These are phyloP conservation scores for Platismatia glauca DNA, from an alignment of 495 filamentous ascomycete genomes.

Conservation along the genomic window DNA sequence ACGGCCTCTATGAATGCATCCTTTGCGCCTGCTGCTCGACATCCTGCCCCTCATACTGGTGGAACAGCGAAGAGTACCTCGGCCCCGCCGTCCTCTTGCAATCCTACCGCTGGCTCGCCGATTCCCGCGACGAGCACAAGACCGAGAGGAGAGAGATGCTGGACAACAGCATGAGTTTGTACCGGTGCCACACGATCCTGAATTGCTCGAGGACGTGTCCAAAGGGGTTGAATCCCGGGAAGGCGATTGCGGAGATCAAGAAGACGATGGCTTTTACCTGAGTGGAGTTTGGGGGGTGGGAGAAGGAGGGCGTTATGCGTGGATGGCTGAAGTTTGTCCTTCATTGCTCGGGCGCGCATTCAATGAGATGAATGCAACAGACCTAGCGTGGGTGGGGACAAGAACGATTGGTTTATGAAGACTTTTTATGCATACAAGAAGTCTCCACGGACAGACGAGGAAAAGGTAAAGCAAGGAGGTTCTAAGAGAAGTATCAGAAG, in stretches of 20 bases:
- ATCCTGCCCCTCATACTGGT: conserved; percentile 98
- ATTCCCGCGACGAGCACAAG: conserved; percentile 82
- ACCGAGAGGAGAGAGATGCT: conserved; percentile 78
- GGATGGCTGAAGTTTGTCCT: too few species aligned
- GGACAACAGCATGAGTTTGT: conserved; percentile 97
- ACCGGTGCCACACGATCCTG: conserved; percentile 97
- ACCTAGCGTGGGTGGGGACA: background rate
- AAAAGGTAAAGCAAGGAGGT: background rate
- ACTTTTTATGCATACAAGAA: background rate
- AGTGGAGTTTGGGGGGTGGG: background rate
- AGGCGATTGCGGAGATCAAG: conserved; percentile 96
- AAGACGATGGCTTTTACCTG: conserved; percentile 73
- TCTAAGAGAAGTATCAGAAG: background rate
- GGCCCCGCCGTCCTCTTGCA: conserved; percentile 93
- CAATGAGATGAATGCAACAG: background rate
- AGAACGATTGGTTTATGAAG: background rate
- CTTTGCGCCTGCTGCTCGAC: conserved; percentile 99
- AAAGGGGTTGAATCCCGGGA: conserved; percentile 93
- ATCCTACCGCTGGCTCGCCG: conserved; percentile 92
- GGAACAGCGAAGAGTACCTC: conserved; percentile 97
- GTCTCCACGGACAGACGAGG: background rate
- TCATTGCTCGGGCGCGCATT: background rate
- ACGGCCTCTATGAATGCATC: conserved; percentile 98
- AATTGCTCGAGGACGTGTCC: conserved; percentile 96
- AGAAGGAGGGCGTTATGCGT: background rate